phyloP scores from a whole-genome alignment of 192 early-diverging fungal species.

The Gorgonomyces haynaldii region DNA sequence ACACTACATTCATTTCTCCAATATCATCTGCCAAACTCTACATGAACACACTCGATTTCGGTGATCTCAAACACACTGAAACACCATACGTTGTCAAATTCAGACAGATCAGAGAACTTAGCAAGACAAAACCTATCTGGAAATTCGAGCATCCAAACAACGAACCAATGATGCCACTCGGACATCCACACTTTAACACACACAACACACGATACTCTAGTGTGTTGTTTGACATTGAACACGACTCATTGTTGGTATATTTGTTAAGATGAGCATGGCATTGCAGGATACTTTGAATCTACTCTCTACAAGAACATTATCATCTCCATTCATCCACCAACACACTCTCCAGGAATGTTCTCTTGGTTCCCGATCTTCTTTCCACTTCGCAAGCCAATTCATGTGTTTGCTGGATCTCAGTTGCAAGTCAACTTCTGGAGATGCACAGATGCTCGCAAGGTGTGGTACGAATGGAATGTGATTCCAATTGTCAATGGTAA shows the following conservation, averaged over 20 bases:
- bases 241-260: constrained; percentile 46
- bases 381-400: constrained; percentile 67
- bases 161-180: constrained; percentile 4
- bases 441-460: constrained; percentile 58
- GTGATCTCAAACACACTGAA: constrained; percentile 60
- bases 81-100: constrained; percentile 99
- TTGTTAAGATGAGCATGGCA: constrained; percentile 54
- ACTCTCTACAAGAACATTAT: constrained; percentile 75
- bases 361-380: constrained; percentile 99
- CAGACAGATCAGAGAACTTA: constrained; percentile 54
- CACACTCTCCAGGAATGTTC: constrained; percentile 89
- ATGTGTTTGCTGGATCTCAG: constrained; percentile 41
- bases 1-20: constrained; percentile 76
- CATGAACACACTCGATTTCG: constrained; percentile 56
- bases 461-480: constrained; percentile 96
- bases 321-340: constrained; percentile 69
- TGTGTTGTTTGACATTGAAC: constrained; percentile 38
- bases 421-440: constrained; percentile 81
- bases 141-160: constrained; percentile 60
- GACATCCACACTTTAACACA: constrained; percentile 46
- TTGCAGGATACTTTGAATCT: constrained; percentile 95
- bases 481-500: constrained; percentile 15
- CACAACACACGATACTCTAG: constrained; percentile 62
- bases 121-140: constrained; percentile 66
- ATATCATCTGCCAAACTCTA: constrained; percentile 77